phyloP scores from a whole-genome alignment of 140 eudicot genomes.

The Cichorium intybus region DNA sequence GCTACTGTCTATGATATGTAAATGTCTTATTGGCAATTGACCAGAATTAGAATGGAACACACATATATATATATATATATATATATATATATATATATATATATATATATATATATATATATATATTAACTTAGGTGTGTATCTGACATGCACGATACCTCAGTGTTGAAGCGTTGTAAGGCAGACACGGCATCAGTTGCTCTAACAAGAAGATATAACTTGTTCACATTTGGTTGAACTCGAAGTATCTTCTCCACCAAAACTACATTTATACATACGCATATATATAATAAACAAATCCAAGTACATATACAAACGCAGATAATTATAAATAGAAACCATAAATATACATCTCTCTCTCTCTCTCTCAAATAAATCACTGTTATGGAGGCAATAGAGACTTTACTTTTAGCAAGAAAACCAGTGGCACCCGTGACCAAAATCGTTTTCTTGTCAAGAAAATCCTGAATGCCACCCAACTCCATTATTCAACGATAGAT shows the following conservation, averaged over 20 bases:
- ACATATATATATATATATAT: no score
- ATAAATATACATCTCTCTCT: no score
- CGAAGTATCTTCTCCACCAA: slow-evolving; percentile 65
- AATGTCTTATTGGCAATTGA: not conserved
- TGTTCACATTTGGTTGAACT: slow-evolving; percentile 68
- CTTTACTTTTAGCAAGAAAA: slow-evolving; percentile 15
- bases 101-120: no score
- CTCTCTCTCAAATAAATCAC: not conserved
- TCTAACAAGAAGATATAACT: slow-evolving; percentile 62
- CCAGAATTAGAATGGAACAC: not conserved
- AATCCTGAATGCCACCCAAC: not conserved
- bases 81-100: no score
- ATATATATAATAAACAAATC: not conserved
- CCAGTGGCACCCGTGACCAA: slow-evolving; percentile 28
- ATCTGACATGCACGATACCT: slow-evolving; percentile 35
- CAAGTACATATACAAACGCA: not conserved
- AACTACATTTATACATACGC: slow-evolving; percentile 27
- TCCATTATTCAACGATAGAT: not conserved
- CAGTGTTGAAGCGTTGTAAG: slow-evolving; percentile 45
- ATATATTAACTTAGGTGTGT: no score
- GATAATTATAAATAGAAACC: not conserved
- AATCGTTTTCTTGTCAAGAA: slow-evolving; percentile 7
- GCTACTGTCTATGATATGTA: slow-evolving; percentile 33
- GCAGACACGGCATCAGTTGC: slow-evolving; percentile 59
- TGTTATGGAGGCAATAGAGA: not conserved